phyloP scores from a whole-genome alignment of 768 basidiomycete species.

The Ramaria rubella region DNA sequence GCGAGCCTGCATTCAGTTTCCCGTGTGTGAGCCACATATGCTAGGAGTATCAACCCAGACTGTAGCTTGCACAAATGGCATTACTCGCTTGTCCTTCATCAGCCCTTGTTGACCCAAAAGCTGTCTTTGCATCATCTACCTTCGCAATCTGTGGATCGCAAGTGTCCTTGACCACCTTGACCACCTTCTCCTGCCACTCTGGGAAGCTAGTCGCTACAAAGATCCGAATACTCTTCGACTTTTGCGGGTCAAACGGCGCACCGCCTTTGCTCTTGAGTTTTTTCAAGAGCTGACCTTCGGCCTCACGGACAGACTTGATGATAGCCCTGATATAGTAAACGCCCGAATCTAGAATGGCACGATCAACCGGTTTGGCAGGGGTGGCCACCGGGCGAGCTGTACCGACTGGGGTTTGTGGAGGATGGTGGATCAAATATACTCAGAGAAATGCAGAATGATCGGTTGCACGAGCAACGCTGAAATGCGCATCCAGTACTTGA shows the following conservation, averaged over 20 bases:
- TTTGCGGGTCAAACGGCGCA: constrained; percentile 72
- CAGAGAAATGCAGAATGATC: constrained; percentile 89
- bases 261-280: constrained; percentile 62
- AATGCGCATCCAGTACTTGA: constrained; percentile 75
- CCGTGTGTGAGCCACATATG: constrained; percentile 5
- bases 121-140: constrained; percentile 75
- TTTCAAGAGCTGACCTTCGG: constrained; percentile 73
- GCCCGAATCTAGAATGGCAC: constrained; percentile 60
- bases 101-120: constrained; percentile 63
- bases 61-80: constrained; percentile 90
- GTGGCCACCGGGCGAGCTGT: constrained; percentile 84
- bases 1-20: constrained; percentile 55
- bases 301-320: constrained; percentile 88
- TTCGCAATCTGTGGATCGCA: constrained; percentile 50
- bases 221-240: constrained; percentile 78
- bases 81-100: constrained; percentile 91
- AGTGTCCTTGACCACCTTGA: constrained; percentile 64
- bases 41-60: neutral
- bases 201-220: constrained; percentile 90
- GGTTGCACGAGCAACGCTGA: constrained; percentile 80
- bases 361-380: constrained; percentile 52
- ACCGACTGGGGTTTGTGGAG: constrained; percentile 70
- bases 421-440: constrained; percentile 78
- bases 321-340: constrained; percentile 85
- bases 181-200: constrained; percentile 85